phyloP scores from a whole-genome alignment of 768 basidiomycete species.

The Mycena chlorophos region DNA sequence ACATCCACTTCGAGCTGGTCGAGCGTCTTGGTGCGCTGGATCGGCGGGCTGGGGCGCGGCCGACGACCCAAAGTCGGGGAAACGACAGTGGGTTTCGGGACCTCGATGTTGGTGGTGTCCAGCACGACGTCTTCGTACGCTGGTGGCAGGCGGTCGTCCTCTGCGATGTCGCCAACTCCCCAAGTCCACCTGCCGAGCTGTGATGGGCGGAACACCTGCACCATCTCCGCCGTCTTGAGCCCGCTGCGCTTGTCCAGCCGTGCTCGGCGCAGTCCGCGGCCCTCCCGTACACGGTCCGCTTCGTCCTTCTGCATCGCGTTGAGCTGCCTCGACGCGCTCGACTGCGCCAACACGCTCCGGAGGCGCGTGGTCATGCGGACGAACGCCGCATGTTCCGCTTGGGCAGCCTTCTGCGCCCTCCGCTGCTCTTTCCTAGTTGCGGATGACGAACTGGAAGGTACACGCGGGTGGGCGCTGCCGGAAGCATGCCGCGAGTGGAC shows the following conservation, averaged over 20 bases:
- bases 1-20: constrained; percentile 1
- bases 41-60: constrained; percentile 10
- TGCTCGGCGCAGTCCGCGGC: constrained; percentile 11
- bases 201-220: constrained; percentile 14
- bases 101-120: neutral
- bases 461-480: neutral
- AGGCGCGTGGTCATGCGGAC: constrained; percentile 18
- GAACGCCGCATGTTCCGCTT: constrained; percentile 19
- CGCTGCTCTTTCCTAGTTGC: neutral
- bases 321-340: constrained; percentile 3
- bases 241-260: constrained; percentile 8
- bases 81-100: neutral
- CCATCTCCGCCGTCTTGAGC: neutral
- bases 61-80: neutral
- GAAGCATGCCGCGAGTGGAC: constrained; percentile 1
- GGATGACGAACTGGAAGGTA: neutral
- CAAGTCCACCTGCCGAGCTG: constrained; percentile 9
- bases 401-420: constrained; percentile 5
- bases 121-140: constrained; percentile 16
- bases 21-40: neutral
- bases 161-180: constrained; percentile 4
- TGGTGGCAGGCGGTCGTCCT: constrained; percentile 13
- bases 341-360: constrained; percentile 8
- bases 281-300: constrained; percentile 14
- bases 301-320: constrained; percentile 9